Conservation (phyloP, 1,284 basidiomycete species). For the Agaricales sp. region DNA sequence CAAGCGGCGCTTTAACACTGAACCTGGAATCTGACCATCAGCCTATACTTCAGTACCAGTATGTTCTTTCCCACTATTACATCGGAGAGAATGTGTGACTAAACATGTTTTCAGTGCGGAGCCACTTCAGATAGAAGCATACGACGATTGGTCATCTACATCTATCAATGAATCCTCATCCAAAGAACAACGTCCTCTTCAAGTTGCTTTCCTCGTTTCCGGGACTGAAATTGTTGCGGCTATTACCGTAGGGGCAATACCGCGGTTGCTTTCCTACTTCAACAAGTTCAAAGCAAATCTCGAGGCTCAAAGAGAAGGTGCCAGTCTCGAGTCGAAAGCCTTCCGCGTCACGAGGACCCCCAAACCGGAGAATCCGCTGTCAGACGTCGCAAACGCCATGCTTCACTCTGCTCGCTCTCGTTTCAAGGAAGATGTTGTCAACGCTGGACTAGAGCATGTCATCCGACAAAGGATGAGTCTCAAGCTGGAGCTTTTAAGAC, state of each 20-base stretch:
- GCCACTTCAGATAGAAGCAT: slow-evolving; percentile 65
- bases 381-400: slow-evolving; percentile 78
- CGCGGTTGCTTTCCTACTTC: slow-evolving; percentile 60
- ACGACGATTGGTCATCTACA: slow-evolving; percentile 68
- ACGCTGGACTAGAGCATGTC: slow-evolving; percentile 35
- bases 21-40: slow-evolving; percentile 72
- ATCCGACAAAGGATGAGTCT: slow-evolving; percentile 68
- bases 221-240: slow-evolving; percentile 65
- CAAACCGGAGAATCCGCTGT: slow-evolving; percentile 67
- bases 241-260: slow-evolving; percentile 65
- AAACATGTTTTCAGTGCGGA: slow-evolving; percentile 45
- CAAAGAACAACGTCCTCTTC: slow-evolving; percentile 46
- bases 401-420: slow-evolving; percentile 60
- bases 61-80: slow-evolving; percentile 21
- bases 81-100: slow-evolving; percentile 2
- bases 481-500: slow-evolving; percentile 44
- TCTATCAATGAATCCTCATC: slow-evolving; percentile 24
- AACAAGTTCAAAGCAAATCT: slow-evolving; percentile 68
- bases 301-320: slow-evolving; percentile 62
- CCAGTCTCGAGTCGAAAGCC: slow-evolving; percentile 61
- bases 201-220: slow-evolving; percentile 66
- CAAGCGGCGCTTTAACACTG: slow-evolving; percentile 60
- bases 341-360: slow-evolving; percentile 58
- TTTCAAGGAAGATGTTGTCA: slow-evolving; percentile 52
- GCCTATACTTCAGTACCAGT: slow-evolving; percentile 73